Evolutionary conservation across 305 asterid species (phyloP), one percentile per base, ranked within the genome.

Genomic region (Plantago lanceolata): DNA sequence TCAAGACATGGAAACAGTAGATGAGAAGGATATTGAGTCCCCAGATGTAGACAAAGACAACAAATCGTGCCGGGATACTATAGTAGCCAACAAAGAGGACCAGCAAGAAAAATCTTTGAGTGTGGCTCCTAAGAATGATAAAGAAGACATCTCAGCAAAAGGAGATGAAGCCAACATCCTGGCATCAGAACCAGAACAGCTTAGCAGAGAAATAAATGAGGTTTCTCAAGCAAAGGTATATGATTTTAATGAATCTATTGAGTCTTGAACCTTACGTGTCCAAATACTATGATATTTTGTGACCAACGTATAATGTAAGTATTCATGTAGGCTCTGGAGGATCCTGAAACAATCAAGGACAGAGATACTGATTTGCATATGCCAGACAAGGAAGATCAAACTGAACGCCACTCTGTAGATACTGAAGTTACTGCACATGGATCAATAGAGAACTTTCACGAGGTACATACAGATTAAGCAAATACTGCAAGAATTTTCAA

Each of bases 31-130:
- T 63, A 43, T 18, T 19, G 75, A 63, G 57, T 29, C 31, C 54
- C 50, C 70, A 24, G 66, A 68, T 68, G 60, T 61, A 15, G 71
- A 71, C 68, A 72, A 66, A 62, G 56, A 35, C 43, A 65, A 47
- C 31, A 37, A 35, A 64, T 26, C 59, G 31, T 21, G 31, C 31
- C 19, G n/a, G n/a, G 59, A 54, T 35, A 54, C 11, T 21, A 44
- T 19, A 12, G 35, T 40, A 47, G 20, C 37, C 47, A 24, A 26
- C 24, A 54, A 48, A 61, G 66, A 48, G 21, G 66, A 48, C 45
- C 60, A 59, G 56, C 20, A 48, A 15, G 35, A 26, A 56, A 54
- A 31, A 48, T 48, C 24, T 45, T 56, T 19, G 29, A 57, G 35
- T 11, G 35, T 29, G 35, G 44, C 60, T 56, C 4, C 60, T 56